phyloP scores from a whole-genome alignment of 116 monocot species.

The Dioscorea cayenensis region DNA sequence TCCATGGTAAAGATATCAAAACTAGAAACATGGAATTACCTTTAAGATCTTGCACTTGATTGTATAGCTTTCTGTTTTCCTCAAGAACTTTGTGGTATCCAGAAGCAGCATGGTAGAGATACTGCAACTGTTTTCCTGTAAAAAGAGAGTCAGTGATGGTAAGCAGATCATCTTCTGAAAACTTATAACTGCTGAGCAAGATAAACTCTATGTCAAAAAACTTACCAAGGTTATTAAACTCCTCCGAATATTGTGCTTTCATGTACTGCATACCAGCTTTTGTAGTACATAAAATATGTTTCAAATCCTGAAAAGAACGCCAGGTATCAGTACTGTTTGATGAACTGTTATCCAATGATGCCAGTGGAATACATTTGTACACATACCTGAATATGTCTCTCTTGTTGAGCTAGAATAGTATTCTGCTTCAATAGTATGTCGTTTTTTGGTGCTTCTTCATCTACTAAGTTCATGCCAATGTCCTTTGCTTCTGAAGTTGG shows the following conservation, averaged over 20 bases:
- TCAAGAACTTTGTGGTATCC: conserved; percentile 84
- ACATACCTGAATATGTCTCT: conserved; percentile 74
- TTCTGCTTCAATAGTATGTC: conserved; percentile 27
- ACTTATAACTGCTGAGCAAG: neutral
- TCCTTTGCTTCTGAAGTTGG: neutral
- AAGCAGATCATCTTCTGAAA: neutral
- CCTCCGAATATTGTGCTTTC: conserved; percentile 73
- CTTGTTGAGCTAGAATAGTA: conserved; percentile 44
- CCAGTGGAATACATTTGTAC: neutral
- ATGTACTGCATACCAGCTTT: conserved; percentile 67
- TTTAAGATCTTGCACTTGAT: conserved; percentile 96
- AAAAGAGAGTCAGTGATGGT: neutral
- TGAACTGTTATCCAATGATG: neutral
- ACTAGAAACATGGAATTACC: conserved; percentile 28
- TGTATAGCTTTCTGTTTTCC: conserved; percentile 85
- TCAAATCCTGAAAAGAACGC: conserved; percentile 48
- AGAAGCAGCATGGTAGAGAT: conserved; percentile 73
- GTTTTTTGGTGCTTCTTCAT: conserved; percentile 37
- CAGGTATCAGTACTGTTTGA: neutral
- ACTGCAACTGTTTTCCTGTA: conserved; percentile 57
- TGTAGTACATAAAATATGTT: conserved; percentile 40
- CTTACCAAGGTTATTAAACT: conserved; percentile 66
- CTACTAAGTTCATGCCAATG: conserved; percentile 1
- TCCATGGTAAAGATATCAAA: neutral
- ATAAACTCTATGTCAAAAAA: neutral